phyloP scores from a whole-genome alignment of 257 asterid genomes.

The Przewalskia tangutica region DNA sequence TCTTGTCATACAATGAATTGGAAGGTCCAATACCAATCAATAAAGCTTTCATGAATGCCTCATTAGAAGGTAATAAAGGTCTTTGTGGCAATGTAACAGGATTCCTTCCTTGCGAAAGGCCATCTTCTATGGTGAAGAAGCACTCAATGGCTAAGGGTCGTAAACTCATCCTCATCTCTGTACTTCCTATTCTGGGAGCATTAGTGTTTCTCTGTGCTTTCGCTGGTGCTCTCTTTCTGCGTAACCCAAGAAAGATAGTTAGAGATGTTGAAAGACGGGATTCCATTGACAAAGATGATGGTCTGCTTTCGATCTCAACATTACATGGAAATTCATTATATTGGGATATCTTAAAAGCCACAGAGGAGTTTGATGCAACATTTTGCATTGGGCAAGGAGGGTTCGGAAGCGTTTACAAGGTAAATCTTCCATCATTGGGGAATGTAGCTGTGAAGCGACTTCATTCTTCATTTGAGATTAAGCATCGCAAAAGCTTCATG shows the following conservation, averaged over 20 bases:
- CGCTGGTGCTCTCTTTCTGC: not conserved
- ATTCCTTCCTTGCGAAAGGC: not conserved
- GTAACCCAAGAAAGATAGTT: not conserved
- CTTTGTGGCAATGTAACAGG: not conserved
- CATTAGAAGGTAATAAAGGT: not conserved
- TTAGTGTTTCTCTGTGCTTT: not conserved
- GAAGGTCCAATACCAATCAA: not conserved
- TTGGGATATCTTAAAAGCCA: constrained; percentile 7
- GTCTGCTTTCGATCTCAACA: not conserved
- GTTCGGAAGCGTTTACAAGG: constrained; percentile 2
- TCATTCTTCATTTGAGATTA: not conserved
- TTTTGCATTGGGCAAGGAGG: constrained; percentile 6
- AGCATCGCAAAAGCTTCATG: not conserved
- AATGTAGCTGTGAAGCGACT: not conserved
- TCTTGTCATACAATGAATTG: not conserved
- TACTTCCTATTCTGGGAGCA: not conserved
- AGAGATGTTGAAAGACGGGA: not conserved
- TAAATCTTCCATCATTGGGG: not conserved
- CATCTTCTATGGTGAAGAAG: not conserved
- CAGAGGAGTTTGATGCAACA: not conserved
- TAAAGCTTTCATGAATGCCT: not conserved
- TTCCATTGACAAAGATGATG: not conserved
- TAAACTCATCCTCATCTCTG: not conserved
- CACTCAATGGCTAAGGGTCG: not conserved
- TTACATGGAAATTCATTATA: not conserved